Evolutionary conservation across 2,329 filamentous ascomycete genomes (phyloP).

Genomic region (Thermochaetoides dissita): DNA sequence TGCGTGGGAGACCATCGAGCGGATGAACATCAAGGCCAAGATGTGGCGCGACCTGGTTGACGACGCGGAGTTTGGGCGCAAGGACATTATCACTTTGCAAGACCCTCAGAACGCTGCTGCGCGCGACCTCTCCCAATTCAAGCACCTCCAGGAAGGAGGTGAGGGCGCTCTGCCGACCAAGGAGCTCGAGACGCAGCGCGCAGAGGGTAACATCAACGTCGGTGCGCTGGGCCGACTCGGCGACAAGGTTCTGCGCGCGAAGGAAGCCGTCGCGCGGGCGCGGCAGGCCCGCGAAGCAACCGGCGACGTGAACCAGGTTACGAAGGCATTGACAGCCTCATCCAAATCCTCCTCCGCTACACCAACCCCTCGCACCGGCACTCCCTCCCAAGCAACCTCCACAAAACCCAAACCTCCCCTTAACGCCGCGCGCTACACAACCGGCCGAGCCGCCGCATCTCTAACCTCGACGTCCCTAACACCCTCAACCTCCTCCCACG

Average conservation of each 20-base stretch:
- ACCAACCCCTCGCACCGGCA: slow-evolving; percentile 16
- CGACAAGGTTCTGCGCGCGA: slow-evolving; percentile 77
- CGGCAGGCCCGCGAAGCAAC: slow-evolving; percentile 56
- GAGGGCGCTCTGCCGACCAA: slow-evolving; percentile 52
- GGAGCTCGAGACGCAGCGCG: slow-evolving; percentile 55
- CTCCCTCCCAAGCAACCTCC: slow-evolving; percentile 28
- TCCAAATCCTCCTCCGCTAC: slow-evolving; percentile 1
- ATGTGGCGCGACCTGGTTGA: slow-evolving; percentile 86
- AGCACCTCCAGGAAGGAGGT: slow-evolving; percentile 67
- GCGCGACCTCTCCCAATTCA: slow-evolving; percentile 75
- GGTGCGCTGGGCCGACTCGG: slow-evolving; percentile 63
- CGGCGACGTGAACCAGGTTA: slow-evolving; percentile 40
- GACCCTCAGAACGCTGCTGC: slow-evolving; percentile 82
- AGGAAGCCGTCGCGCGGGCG: slow-evolving; percentile 84
- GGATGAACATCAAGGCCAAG: slow-evolving; percentile 92
- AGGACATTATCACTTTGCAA: slow-evolving; percentile 90
- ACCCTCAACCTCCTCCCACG: slow-evolving; percentile 66
- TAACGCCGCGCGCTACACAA: slow-evolving; percentile 84
- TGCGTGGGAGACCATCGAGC: slow-evolving; percentile 86
- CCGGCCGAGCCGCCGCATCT: slow-evolving; percentile 77
- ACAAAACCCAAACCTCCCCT: slow-evolving; percentile 49
- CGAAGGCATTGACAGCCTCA: slow-evolving; percentile 23
- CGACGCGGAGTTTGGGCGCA: slow-evolving; percentile 72
- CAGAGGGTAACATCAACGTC: slow-evolving; percentile 59
- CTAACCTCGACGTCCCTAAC: slow-evolving; percentile 93